Evolutionary conservation across 345 rosid species (phyloP), one percentile per base, ranked within the genome.

Genomic region (Dimocarpus longan): DNA sequence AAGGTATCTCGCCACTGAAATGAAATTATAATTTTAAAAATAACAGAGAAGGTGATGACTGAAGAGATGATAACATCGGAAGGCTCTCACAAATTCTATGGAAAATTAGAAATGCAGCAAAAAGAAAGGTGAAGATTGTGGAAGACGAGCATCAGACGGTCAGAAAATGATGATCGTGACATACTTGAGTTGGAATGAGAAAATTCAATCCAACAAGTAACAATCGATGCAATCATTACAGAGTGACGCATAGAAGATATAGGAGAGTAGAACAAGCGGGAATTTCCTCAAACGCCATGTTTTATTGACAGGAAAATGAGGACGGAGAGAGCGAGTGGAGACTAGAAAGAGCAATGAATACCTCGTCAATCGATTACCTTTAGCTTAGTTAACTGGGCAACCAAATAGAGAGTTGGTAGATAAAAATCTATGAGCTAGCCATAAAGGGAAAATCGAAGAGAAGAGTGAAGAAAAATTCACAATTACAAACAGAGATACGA

Each of bases 201-300:
- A 72, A 63, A 73, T 42, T 66, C 75, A 79, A 28, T 43, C 67
- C 9, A 48, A 56, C 70, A 67, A 71, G 9, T 6, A 44, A 11
- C n/a, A 26, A 57, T 57, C 13, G 63, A 42, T 0, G 70, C 63
- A 48, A 74, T 73, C 71, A 54, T 68, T 68, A 6, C 63, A 42
- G 44, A 54, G 52, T 7, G 13, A 24, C 28, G 76, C n/a, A 18
- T 6, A 37, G 54, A 32, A 50, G 70, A 37, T 39, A 9, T 7
- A 63, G 4, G n/a, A 9, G 24, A 73, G 59, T 22, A 42, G 57
- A 63, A 26, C 12, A 28, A 26, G 11, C 64, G 21, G 42, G 10
- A 12, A 66, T 6, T 19, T 32, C 56, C 52, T 39, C 66, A 12
- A 13, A 8, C 56, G 22, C 18, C 22, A 12, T 72, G 42, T 57